Evolutionary conservation across 495 filamentous ascomycete genomes (phyloP).

Genomic region (Astrocystis sublimbata): DNA sequence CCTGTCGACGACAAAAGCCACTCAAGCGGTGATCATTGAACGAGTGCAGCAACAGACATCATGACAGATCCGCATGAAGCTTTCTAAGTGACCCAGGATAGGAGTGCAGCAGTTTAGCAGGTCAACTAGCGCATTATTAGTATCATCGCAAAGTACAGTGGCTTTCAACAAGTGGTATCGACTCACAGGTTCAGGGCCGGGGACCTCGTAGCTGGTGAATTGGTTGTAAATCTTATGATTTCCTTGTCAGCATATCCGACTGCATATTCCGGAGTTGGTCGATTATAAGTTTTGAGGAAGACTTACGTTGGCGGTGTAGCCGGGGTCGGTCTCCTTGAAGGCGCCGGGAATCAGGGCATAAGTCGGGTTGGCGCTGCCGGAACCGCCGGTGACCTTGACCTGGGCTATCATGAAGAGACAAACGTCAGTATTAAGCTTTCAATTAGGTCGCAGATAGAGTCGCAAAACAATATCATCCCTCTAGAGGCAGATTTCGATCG

Average conservation of each 20-base stretch:
- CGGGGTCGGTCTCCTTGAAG: slow-evolving; percentile 49
- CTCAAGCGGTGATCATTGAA: too few relatives aligned
- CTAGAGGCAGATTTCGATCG: too few relatives aligned
- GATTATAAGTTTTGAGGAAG: too few relatives aligned
- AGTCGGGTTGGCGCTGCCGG: slow-evolving; percentile 36
- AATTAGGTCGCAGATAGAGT: not conserved
- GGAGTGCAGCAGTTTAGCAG: not conserved
- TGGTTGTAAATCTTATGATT: slow-evolving; percentile 27
- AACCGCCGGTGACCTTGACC: slow-evolving; percentile 33
- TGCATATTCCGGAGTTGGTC: too few relatives aligned
- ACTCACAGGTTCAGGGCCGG: slow-evolving; percentile 31
- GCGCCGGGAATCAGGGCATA: slow-evolving; percentile 52
- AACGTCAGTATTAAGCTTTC: not conserved
- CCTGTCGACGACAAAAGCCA: too few relatives aligned
- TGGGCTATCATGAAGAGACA: slow-evolving; percentile 24
- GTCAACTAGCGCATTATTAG: slow-evolving; percentile 6
- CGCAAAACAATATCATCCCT: too few relatives aligned
- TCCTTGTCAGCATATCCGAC: slow-evolving; percentile 1
- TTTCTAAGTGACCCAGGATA: too few relatives aligned
- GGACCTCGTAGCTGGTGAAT: slow-evolving; percentile 30
- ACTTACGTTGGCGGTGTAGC: slow-evolving; percentile 40
- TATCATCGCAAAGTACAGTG: not conserved
- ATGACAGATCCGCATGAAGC: too few relatives aligned
- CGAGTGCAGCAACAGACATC: too few relatives aligned
- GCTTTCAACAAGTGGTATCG: not conserved